phyloP scores from a whole-genome alignment of 768 basidiomycete genomes.

The Artomyces pyxidatus region DNA sequence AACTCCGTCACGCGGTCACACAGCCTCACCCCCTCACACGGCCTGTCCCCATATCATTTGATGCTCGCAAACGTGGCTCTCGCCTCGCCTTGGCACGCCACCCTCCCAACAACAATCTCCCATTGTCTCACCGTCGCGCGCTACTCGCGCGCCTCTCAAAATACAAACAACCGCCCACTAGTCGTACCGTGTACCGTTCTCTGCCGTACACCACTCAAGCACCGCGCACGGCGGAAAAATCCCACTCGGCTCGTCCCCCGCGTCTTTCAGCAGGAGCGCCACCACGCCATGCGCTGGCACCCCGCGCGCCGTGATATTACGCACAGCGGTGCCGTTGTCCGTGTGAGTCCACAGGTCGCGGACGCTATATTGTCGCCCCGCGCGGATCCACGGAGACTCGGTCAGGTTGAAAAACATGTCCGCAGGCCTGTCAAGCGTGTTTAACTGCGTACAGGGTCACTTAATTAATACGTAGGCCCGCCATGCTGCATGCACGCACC shows the following conservation, averaged over 20 bases:
- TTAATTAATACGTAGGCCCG: neutral
- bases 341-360: conserved; percentile 19
- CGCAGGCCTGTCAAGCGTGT: conserved; percentile 11
- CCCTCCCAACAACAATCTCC: no score
- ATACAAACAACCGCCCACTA: neutral
- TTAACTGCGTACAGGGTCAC: conserved; percentile 8
- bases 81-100: no score
- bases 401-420: conserved; percentile 18
- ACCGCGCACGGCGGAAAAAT: conserved; percentile 13
- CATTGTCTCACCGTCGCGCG: no score
- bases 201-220: conserved; percentile 11
- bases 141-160: no score
- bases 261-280: conserved; percentile 16
- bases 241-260: conserved; percentile 15
- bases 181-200: conserved; percentile 13
- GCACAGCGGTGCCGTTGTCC: conserved; percentile 17
- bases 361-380: conserved; percentile 16
- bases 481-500: conserved; percentile 25
- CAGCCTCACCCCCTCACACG: neutral
- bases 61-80: no score
- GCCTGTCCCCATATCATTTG: neutral
- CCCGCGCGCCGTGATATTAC: conserved; percentile 11
- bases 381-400: conserved; percentile 18
- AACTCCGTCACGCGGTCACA: neutral
- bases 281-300: conserved; percentile 18